Evolutionary conservation across 805 yeast species (phyloP).

Genomic region (Metschnikowia aberdeeniae): DNA sequence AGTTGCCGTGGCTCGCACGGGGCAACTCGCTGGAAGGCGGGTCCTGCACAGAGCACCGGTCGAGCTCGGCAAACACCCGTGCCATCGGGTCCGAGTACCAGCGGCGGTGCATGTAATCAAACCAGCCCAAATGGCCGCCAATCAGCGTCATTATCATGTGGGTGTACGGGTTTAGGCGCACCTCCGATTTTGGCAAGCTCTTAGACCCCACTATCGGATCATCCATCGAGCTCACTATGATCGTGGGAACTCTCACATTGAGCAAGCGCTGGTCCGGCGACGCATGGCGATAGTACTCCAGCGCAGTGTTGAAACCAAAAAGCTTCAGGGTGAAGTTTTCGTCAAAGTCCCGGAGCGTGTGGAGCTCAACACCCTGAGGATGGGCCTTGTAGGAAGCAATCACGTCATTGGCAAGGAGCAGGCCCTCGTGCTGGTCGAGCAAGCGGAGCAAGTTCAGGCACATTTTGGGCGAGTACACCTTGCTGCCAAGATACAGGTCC

Average conservation of each 20-base stretch:
- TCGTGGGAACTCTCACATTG: slow-evolving; percentile 56
- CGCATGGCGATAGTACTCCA: slow-evolving; percentile 62
- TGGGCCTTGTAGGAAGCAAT: slow-evolving; percentile 25
- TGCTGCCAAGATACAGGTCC: slow-evolving; percentile 37
- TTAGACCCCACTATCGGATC: slow-evolving; percentile 62
- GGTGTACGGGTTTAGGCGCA: slow-evolving; percentile 53
- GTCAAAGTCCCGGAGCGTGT: slow-evolving; percentile 55
- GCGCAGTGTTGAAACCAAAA: slow-evolving; percentile 60
- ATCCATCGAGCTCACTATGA: slow-evolving; percentile 58
- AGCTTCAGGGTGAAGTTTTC: slow-evolving; percentile 54
- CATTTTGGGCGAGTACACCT: slow-evolving; percentile 41
- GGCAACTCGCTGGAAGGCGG: slow-evolving; percentile 23
- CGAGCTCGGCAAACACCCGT: slow-evolving; percentile 30
- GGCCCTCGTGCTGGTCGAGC: slow-evolving; percentile 29
- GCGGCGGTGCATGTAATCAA: slow-evolving; percentile 26
- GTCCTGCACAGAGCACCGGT: slow-evolving; percentile 22
- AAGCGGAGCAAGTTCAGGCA: slow-evolving; percentile 34
- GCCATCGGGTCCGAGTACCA: slow-evolving; percentile 41
- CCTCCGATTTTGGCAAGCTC: slow-evolving; percentile 49
- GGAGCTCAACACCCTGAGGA: slow-evolving; percentile 30
- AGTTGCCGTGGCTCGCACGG: slow-evolving; percentile 23
- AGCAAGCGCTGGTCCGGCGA: slow-evolving; percentile 56
- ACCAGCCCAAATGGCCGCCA: slow-evolving; percentile 71
- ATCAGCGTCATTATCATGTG: slow-evolving; percentile 53
- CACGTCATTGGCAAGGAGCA: slow-evolving; percentile 21